Conservation (phyloP, 2,329 filamentous ascomycete species). For the Phialocephala subalpina region DNA sequence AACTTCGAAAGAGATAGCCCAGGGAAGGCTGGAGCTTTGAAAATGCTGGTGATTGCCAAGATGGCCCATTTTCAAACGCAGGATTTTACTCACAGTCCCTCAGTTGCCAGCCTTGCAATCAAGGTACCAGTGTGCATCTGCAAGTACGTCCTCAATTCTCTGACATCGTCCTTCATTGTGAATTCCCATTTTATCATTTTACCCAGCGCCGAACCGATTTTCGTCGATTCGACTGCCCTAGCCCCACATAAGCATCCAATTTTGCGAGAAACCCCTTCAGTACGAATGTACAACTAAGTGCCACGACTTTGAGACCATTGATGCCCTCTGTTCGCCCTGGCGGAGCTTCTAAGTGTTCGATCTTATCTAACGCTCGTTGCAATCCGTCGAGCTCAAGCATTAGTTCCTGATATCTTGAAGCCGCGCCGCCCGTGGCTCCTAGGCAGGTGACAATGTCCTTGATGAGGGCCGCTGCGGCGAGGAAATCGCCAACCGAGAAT, state of each 20-base stretch:
- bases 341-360: background rate
- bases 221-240: background rate
- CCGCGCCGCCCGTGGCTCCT: too few species aligned
- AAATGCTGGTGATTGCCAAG: background rate
- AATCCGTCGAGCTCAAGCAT: background rate
- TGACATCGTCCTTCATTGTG: background rate
- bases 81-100: background rate
- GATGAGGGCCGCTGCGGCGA: too few species aligned
- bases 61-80: background rate
- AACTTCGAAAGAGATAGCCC: too few species aligned
- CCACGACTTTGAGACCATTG: background rate
- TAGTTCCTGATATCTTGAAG: background rate
- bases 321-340: background rate
- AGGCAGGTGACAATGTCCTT: too few species aligned
- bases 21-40: too few species aligned
- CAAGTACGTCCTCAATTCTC: background rate
- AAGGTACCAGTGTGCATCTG: background rate
- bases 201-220: background rate
- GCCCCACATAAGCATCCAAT: background rate
- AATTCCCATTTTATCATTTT: background rate
- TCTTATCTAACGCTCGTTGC: background rate
- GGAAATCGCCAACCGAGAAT: background rate
- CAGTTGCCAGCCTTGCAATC: background rate
- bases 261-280: background rate
- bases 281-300: background rate